Evolutionary conservation across 306 rosid species (phyloP).

Genomic region (Vicia sativa): DNA sequence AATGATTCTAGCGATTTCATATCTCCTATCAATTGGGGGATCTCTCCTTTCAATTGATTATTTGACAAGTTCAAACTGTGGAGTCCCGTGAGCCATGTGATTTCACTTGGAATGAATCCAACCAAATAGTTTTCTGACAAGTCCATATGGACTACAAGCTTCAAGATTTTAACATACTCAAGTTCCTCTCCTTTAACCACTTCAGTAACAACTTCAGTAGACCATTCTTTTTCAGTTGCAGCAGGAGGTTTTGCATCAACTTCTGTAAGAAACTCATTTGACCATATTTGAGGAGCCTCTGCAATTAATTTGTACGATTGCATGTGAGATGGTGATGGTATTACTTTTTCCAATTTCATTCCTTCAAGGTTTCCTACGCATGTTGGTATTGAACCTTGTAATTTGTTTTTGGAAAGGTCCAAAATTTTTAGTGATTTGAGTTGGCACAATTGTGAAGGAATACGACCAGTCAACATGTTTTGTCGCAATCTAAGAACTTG

Average conservation of each 20-base stretch:
- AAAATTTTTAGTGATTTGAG: slow-evolving; percentile 8
- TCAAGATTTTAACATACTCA: slow-evolving; percentile 3
- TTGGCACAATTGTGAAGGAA: slow-evolving; percentile 37
- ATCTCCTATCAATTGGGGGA: slow-evolving; percentile 7
- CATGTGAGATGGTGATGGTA: not conserved
- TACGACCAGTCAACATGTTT: slow-evolving; percentile 9
- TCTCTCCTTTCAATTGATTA: slow-evolving; percentile 33
- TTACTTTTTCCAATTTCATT: not conserved
- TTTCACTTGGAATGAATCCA: slow-evolving; percentile 23
- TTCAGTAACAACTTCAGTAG: not conserved
- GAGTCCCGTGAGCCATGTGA: slow-evolving; percentile 5
- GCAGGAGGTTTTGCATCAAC: not conserved
- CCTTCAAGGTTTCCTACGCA: slow-evolving; percentile 33
- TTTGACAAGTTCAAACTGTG: slow-evolving; percentile 19
- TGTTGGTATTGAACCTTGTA: slow-evolving; percentile 30
- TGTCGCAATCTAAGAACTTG: slow-evolving; percentile 27
- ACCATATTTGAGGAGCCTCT: not conserved
- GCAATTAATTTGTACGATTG: too few species aligned
- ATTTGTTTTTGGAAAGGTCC: slow-evolving; percentile 26
- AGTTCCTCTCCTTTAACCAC: slow-evolving; percentile 26
- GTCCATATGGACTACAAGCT: slow-evolving; percentile 17
- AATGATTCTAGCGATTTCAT: slow-evolving; percentile 34
- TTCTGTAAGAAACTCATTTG: not conserved
- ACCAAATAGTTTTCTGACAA: slow-evolving; percentile 30
- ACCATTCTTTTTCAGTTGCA: not conserved